Evolutionary conservation across 1,284 basidiomycete genomes (phyloP).

Genomic region (Omphalotus olearius): DNA sequence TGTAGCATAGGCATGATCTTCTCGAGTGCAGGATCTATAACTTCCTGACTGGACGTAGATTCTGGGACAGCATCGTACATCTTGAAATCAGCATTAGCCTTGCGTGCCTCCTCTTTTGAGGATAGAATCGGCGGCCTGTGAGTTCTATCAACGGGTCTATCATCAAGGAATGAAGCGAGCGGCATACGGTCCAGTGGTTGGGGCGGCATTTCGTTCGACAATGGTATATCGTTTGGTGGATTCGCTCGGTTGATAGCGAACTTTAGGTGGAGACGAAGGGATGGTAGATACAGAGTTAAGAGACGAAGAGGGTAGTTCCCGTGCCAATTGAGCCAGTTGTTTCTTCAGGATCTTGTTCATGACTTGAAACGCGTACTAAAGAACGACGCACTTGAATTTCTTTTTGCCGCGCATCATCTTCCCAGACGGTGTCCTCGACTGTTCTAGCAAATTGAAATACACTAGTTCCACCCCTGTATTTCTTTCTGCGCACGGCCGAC

Average conservation of each 20-base stretch:
- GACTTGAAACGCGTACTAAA: background rate
- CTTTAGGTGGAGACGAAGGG: slow-evolving; percentile 20
- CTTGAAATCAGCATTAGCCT: slow-evolving; percentile 41
- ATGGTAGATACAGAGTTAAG: slow-evolving; percentile 18
- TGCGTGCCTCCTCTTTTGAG: slow-evolving; percentile 39
- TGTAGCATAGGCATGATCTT: slow-evolving; percentile 68
- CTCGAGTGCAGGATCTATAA: slow-evolving; percentile 59
- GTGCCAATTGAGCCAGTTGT: slow-evolving; percentile 44
- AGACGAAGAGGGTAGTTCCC: slow-evolving; percentile 20
- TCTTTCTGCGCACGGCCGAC: slow-evolving; percentile 54
- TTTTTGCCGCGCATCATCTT: slow-evolving; percentile 49
- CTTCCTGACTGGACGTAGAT: slow-evolving; percentile 23
- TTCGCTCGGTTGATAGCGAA: slow-evolving; percentile 11
- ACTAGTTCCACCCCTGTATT: slow-evolving; percentile 50
- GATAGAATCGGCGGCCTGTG: slow-evolving; percentile 49
- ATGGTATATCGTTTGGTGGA: slow-evolving; percentile 37
- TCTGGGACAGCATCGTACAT: slow-evolving; percentile 67
- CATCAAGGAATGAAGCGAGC: no score
- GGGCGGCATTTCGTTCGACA: slow-evolving; percentile 22
- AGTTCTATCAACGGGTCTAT: background rate
- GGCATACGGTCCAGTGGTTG: slow-evolving; percentile 7
- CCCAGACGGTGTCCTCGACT: slow-evolving; percentile 65
- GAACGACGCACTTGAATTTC: slow-evolving; percentile 50
- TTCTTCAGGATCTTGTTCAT: slow-evolving; percentile 30
- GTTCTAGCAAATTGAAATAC: slow-evolving; percentile 78